Percentiles rank a stretch among this genome's conserved stretches.
Conservation (phyloP, 2,329 filamentous ascomycete species). For the Fusarium succisae region DNA sequence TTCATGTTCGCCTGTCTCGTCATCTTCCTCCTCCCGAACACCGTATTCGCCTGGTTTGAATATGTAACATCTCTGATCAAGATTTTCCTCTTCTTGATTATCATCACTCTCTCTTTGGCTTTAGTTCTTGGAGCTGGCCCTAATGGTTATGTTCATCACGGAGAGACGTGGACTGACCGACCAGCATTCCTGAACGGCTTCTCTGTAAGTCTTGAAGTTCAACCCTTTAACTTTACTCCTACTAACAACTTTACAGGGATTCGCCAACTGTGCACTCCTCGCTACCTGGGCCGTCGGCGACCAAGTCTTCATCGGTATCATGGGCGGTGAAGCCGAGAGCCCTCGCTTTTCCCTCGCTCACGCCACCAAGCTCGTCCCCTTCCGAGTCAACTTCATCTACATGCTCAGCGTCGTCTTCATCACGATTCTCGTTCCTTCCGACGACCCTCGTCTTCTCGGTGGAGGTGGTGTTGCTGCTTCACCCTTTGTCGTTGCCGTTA, state of each 20-base stretch:
- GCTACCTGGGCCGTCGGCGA: constrained; percentile 36
- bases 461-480: constrained; percentile 24
- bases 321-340: constrained; percentile 32
- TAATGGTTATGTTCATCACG: background rate
- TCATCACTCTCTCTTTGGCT: constrained; percentile 22
- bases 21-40: constrained; percentile 28
- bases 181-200: constrained; percentile 26
- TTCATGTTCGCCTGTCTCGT: constrained; percentile 21
- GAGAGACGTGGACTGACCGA: constrained; percentile 15
- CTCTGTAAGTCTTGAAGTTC: background rate
- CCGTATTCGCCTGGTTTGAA: constrained; percentile 28
- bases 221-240: rapidly evolving
- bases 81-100: constrained; percentile 26
- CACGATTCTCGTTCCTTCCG: constrained; percentile 22
- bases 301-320: constrained; percentile 38
- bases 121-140: constrained; percentile 23
- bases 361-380: constrained; percentile 32
- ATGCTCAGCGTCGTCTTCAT: constrained; percentile 34
- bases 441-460: constrained; percentile 25
- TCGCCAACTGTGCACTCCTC: constrained; percentile 29
- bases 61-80: constrained; percentile 32
- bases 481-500: constrained; percentile 28
- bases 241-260: constrained; percentile 6
- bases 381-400: constrained; percentile 33
- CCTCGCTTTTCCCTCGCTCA: constrained; percentile 30